Percentiles rank a stretch among this genome's conserved stretches.
Evolutionary conservation across 2,329 filamentous ascomycete species (phyloP).

Genomic region (Chaetomium olivaceum): DNA sequence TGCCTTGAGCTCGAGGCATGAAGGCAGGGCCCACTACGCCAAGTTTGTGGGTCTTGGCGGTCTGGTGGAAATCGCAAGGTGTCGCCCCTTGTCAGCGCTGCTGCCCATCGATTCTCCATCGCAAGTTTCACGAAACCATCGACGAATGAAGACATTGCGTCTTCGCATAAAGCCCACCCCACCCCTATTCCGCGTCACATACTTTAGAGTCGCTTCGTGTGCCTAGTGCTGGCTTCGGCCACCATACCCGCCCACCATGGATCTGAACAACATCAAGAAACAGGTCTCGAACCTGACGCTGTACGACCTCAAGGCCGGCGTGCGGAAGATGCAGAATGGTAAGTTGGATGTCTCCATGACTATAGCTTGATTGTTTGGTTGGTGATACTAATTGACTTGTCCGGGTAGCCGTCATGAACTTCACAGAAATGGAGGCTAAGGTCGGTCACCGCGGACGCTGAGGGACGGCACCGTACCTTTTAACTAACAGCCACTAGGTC

Average conservation of each 20-base stretch:
- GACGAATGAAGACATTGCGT: not conserved
- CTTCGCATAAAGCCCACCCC: not conserved
- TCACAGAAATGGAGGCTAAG: constrained; percentile 86
- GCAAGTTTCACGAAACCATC: not conserved
- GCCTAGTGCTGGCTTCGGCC: not conserved
- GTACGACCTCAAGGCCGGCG: constrained; percentile 93
- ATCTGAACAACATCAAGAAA: constrained; percentile 81
- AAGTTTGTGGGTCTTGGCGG: constrained; percentile 7
- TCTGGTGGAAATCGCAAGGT: constrained; percentile 26
- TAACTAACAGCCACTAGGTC: constrained; percentile 56
- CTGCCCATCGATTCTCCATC: constrained; percentile 12
- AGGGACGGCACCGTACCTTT: constrained; percentile 12
- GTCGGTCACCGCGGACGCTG: constrained; percentile 37
- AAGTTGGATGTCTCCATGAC: constrained; percentile 34
- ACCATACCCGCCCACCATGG: constrained; percentile 58
- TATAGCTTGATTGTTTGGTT: not conserved
- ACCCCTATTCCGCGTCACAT: not conserved
- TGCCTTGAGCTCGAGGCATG: constrained; percentile 5
- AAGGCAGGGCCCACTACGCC: not conserved
- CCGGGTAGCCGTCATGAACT: constrained; percentile 86
- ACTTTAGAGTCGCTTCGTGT: not conserved
- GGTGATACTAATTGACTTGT: constrained; percentile 18
- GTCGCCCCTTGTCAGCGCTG: constrained; percentile 12
- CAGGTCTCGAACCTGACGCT: constrained; percentile 88
- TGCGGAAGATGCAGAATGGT: constrained; percentile 98